phyloP scores from a whole-genome alignment of 2,329 filamentous ascomycete genomes.

The Ophiostoma angusticollis region DNA sequence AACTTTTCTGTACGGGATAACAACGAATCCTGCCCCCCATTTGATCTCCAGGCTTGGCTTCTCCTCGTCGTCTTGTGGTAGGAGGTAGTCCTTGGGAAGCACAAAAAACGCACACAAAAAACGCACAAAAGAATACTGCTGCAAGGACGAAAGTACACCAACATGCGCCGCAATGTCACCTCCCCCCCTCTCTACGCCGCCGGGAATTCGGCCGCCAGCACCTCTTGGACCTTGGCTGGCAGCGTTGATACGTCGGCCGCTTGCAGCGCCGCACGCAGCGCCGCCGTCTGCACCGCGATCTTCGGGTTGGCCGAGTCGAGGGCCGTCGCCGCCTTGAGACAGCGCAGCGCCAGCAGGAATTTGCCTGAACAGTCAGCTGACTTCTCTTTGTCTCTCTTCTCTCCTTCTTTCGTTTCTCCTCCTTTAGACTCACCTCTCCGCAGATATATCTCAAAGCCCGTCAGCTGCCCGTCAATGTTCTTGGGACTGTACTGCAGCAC shows the following conservation, averaged over 20 bases:
- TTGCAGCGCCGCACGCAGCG: conserved; percentile 52
- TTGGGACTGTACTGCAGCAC: conserved; percentile 72
- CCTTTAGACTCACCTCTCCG: too few species aligned
- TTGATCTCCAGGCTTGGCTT: too few species aligned
- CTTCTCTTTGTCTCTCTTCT: too few species aligned
- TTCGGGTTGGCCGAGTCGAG: conserved; percentile 58
- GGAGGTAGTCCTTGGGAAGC: too few species aligned
- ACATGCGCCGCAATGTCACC: neutral
- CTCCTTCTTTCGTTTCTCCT: too few species aligned
- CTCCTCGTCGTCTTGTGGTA: too few species aligned
- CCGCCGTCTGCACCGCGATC: conserved; percentile 61
- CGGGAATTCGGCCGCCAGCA: conserved; percentile 53
- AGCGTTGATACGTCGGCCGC: conserved; percentile 42
- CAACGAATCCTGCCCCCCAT: too few species aligned
- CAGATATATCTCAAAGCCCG: conserved; percentile 83
- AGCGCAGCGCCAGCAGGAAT: conserved; percentile 75
- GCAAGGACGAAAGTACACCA: neutral
- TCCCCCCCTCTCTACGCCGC: neutral
- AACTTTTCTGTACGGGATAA: too few species aligned
- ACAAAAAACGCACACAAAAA: too few species aligned
- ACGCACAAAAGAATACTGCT: neutral
- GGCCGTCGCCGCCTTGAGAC: conserved; percentile 58
- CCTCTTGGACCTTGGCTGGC: conserved; percentile 50
- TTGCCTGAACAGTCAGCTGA: conserved; percentile 47
- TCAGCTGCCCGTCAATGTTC: conserved; percentile 67